Evolutionary conservation across 2,329 filamentous ascomycete species (phyloP).

Genomic region (Eutypella sp.): DNA sequence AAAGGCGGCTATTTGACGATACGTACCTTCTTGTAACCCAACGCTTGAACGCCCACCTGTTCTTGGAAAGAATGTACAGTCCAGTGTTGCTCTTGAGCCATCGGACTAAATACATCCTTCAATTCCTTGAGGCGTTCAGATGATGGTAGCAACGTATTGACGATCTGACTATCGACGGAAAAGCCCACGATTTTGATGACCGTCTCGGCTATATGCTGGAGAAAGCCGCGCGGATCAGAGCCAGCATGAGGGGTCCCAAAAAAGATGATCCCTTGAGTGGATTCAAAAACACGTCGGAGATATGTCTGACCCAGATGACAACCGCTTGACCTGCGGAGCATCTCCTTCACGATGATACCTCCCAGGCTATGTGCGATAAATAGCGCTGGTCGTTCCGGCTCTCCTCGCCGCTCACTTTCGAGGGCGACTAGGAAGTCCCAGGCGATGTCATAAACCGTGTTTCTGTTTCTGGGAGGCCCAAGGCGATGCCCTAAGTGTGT

Average conservation of each 20-base stretch:
- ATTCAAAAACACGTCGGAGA: slow-evolving; percentile 12
- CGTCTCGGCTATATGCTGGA: slow-evolving; percentile 15
- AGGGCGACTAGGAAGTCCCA: slow-evolving; percentile 27
- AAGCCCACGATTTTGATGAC: slow-evolving; percentile 11
- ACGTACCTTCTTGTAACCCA: slow-evolving; percentile 13
- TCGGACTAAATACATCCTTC: slow-evolving; percentile 20
- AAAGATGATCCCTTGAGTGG: slow-evolving; percentile 24
- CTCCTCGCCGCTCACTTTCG: slow-evolving; percentile 21
- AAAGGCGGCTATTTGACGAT: not conserved
- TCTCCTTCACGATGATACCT: slow-evolving; percentile 26
- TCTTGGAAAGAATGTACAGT: slow-evolving; percentile 31
- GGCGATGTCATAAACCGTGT: slow-evolving; percentile 28
- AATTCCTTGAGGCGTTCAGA: slow-evolving; percentile 27
- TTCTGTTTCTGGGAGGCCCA: slow-evolving; percentile 17
- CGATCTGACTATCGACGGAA: slow-evolving; percentile 25
- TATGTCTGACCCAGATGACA: slow-evolving; percentile 4
- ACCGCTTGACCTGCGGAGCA: slow-evolving; percentile 2
- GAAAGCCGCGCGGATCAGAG: slow-evolving; percentile 13
- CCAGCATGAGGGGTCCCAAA: slow-evolving; percentile 29
- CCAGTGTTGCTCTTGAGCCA: slow-evolving; percentile 25
- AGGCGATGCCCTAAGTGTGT: slow-evolving; percentile 19
- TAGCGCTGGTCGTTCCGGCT: slow-evolving; percentile 17
- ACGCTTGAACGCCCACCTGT: slow-evolving; percentile 5
- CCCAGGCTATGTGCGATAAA: slow-evolving; percentile 30
- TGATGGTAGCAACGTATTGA: slow-evolving; percentile 26